phyloP scores from a whole-genome alignment of 2,329 filamentous ascomycete species.

The Neurospora sp. region DNA sequence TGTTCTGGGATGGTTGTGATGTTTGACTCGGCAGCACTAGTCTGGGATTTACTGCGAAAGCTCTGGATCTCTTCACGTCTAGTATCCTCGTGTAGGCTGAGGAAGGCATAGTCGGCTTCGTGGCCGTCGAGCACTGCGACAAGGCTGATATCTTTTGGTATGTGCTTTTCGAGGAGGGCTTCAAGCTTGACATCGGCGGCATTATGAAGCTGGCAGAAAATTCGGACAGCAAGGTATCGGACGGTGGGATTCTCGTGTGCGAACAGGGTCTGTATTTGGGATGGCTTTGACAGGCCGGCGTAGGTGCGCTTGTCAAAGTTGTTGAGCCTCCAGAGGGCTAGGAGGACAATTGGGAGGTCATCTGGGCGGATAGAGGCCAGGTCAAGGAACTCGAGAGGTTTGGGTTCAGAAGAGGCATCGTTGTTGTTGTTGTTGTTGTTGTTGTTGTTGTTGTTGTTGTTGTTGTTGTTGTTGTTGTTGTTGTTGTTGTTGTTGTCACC shows the following conservation, averaged over 20 bases:
- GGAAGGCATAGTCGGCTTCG: conserved; percentile 68
- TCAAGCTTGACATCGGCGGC: conserved; percentile 73
- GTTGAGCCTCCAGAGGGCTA: conserved; percentile 70
- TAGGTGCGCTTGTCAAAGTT: conserved; percentile 65
- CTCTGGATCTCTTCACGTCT: conserved; percentile 36
- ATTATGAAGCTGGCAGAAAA: conserved; percentile 69
- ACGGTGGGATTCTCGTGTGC: conserved; percentile 48
- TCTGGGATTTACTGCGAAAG: conserved; percentile 23
- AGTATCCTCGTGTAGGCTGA: conserved; percentile 47
- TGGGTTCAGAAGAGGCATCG: background rate
- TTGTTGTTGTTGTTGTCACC: background rate
- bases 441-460: background rate
- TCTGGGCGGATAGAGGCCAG: conserved; percentile 11
- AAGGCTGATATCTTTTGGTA: conserved; percentile 51
- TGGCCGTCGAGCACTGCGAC: conserved; percentile 65
- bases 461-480: background rate
- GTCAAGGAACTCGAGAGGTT: conserved; percentile 9
- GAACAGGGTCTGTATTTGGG: conserved; percentile 60
- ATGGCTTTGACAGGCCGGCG: conserved; percentile 43
- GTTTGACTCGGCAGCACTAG: conserved; percentile 9
- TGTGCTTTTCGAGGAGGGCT: conserved; percentile 55
- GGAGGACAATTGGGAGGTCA: conserved; percentile 34
- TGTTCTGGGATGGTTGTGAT: conserved; percentile 15
- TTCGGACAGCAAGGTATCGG: conserved; percentile 71
- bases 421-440: background rate